Conservation (phyloP, 2,329 filamentous ascomycete species). For the Ophiostoma fasciatum region DNA sequence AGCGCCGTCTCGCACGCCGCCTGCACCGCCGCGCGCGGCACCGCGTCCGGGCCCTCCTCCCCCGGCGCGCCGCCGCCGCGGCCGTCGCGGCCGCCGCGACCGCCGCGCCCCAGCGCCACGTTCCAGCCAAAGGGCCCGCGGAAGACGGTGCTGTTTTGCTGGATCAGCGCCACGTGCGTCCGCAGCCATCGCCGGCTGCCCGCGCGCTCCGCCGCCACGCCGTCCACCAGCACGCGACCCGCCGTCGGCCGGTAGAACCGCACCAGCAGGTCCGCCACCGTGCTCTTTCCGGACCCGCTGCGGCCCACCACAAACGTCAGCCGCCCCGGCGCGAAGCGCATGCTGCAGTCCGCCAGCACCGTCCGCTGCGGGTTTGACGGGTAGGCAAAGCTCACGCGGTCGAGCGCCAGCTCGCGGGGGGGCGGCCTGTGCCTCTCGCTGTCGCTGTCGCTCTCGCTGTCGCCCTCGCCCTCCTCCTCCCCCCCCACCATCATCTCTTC, state of each 20-base stretch:
- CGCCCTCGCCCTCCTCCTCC: too few species aligned
- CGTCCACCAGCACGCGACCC: conserved; percentile 58
- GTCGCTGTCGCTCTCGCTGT: background rate
- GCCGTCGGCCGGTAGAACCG: conserved; percentile 55
- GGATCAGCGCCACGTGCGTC: conserved; percentile 62
- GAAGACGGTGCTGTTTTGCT: conserved; percentile 72
- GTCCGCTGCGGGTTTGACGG: conserved; percentile 48
- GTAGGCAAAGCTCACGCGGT: conserved; percentile 65
- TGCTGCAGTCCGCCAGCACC: conserved; percentile 45
- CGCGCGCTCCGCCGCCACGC: conserved; percentile 42
- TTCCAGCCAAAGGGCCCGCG: conserved; percentile 67
- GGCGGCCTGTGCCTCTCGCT: conserved; percentile 25
- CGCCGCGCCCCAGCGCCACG: conserved; percentile 51
- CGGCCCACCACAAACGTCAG: conserved; percentile 70
- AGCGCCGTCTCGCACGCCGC: conserved; percentile 51
- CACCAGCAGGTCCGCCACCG: conserved; percentile 63
- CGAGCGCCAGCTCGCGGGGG: conserved; percentile 53
- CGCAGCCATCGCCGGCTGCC: conserved; percentile 61
- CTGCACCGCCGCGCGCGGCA: conserved; percentile 40
- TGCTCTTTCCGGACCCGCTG: conserved; percentile 89
- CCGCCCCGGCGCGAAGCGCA: conserved; percentile 58
- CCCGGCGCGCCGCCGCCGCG: background rate
- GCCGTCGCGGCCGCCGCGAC: background rate
- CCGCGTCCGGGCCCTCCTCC: conserved; percentile 15
- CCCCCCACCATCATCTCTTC: conserved; percentile 1